Evolutionary conservation across 176 grass and related monocot species (phyloP), one percentile per base, ranked within the genome.

Genomic region (Hsuehochloa calcarea): DNA sequence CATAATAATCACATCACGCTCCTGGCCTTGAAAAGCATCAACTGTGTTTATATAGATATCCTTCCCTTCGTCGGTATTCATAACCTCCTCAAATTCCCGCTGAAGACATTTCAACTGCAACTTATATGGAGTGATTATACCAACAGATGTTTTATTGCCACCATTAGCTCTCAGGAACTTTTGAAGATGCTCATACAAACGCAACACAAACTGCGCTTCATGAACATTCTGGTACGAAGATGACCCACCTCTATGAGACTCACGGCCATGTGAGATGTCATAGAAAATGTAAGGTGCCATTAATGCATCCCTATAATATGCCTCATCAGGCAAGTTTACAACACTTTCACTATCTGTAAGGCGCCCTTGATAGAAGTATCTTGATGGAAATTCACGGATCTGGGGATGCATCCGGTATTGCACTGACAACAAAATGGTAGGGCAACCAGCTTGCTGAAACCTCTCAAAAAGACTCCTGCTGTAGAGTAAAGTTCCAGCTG

Each of bases 11-110:
- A 99, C 75, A 80, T 99, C 97, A 63, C 97, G 94, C 86, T 99
- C 97, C 86, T 99, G 97, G 5, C 97, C 97, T 80, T 99, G 97
- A 83, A 99, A 99, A 80, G 97, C 97, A 94, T 99, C 97, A 41
- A 99, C 93, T 34, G 97, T 99, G 65, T 99, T 99, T 80, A 99
- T 99, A 74, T 99, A 99, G 38, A 99, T 96, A 81, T 99, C 97
- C 75, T 94, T 99, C 14, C 97, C 97, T 86, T 99, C 97, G 47
- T 99, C 93, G 0, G 93, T 90, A 74, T 68, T 92, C 86, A 99
- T 80, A 69, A 94, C 85, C 31, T 96, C 97, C 58, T 83, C 94
- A 31, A 94, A 99, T 82, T 99, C 97, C 37, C 97, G 79, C 51
- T 99, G 93, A 80, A 99, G 92, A 74, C 97, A 99, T 80, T 99